Evolutionary conservation across 495 filamentous ascomycete species (phyloP).

Genomic region (Extremus antarcticus): DNA sequence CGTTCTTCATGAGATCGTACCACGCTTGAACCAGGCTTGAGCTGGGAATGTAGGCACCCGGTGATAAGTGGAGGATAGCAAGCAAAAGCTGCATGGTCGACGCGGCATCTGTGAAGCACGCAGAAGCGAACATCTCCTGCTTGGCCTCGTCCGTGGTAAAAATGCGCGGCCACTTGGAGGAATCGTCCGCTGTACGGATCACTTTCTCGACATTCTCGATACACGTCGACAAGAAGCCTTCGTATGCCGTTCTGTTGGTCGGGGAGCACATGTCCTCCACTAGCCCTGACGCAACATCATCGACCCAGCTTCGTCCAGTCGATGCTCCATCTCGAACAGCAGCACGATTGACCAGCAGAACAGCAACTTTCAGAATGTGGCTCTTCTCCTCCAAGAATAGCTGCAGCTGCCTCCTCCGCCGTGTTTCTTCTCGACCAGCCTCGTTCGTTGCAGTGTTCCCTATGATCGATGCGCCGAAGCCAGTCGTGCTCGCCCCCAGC

Average conservation of each 20-base stretch:
- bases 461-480: not conserved
- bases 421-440: conserved; percentile 26
- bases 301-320: conserved; percentile 5
- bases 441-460: not conserved
- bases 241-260: not conserved
- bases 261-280: not conserved
- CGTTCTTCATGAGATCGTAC: conserved; percentile 58
- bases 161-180: conserved; percentile 42
- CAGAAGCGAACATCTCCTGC: conserved; percentile 52
- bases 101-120: conserved; percentile 53
- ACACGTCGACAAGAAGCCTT: conserved; percentile 15
- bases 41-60: conserved; percentile 36
- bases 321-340: not conserved
- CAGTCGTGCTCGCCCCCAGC: not conserved
- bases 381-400: conserved; percentile 61
- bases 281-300: conserved; percentile 1
- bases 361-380: conserved; percentile 40
- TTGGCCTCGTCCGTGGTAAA: conserved; percentile 41
- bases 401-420: conserved; percentile 52
- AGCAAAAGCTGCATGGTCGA: conserved; percentile 67
- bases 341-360: conserved; percentile 24
- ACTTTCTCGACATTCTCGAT: conserved; percentile 38
- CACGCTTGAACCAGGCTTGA: conserved; percentile 53
- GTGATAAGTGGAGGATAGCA: conserved; percentile 49
- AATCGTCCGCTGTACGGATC: conserved; percentile 35